A percentile compares a stretch with the other conserved stretches of the same genome.
phyloP scores from a whole-genome alignment of 805 yeast species.

The Sungouiella blattae region DNA sequence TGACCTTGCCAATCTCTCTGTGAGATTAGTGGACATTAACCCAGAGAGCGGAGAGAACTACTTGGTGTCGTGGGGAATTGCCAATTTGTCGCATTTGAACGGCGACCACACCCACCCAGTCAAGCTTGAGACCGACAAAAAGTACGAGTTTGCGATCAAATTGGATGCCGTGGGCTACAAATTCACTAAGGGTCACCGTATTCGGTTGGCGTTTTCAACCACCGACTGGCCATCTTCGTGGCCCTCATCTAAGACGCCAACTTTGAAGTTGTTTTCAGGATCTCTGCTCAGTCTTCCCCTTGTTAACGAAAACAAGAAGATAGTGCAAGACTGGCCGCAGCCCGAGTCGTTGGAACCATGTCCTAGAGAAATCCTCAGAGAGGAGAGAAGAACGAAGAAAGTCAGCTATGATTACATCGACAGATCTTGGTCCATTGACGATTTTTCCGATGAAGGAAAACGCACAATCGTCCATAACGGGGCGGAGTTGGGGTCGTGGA shows the following conservation, averaged over 20 bases:
- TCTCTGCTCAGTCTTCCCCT: too few species aligned
- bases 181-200: slow-evolving; percentile 31
- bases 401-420: too few species aligned
- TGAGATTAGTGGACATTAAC: slow-evolving; percentile 37
- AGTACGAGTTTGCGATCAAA: slow-evolving; percentile 30
- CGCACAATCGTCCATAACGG: too few species aligned
- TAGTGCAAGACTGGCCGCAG: too few species aligned
- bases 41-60: slow-evolving; percentile 34
- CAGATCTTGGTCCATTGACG: too few species aligned
- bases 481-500: too few species aligned
- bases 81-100: slow-evolving; percentile 37
- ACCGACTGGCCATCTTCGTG: slow-evolving; percentile 49
- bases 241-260: slow-evolving; percentile 45
- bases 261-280: too few species aligned
- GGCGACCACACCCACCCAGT: slow-evolving; percentile 42
- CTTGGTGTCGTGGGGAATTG: slow-evolving; percentile 45
- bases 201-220: slow-evolving; percentile 40
- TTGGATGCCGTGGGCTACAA: slow-evolving; percentile 41
- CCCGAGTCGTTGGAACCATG: too few species aligned
- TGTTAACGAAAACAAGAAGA: too few species aligned
- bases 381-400: too few species aligned
- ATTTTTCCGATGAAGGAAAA: too few species aligned
- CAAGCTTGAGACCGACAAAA: slow-evolving; percentile 24
- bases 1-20: slow-evolving; percentile 37
- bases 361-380: too few species aligned